Base-by-base conservation (phyloP, 805 yeast genomes). In the Komagataella mondaviorum region DNA sequence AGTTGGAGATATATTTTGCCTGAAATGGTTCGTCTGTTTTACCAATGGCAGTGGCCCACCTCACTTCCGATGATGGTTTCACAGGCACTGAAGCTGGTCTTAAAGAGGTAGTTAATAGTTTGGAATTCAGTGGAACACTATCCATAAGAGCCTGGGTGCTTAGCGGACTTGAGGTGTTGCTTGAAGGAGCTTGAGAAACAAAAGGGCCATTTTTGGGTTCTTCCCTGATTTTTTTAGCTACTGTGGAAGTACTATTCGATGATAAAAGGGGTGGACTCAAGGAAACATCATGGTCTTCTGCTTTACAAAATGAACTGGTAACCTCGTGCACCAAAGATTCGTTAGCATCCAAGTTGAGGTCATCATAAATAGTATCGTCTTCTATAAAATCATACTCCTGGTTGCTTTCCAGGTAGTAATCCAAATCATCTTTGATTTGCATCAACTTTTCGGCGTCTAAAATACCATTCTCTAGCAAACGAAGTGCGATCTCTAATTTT, bases 321-420 rank as follows among this genome's bases (percentile, higher is more conserved):
- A 63, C 61, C 24, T 65, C 70, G 23, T 56, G 63, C 51, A 54
- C 65, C 58, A 54, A 55, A 4, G 60, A 57, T 47, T 63, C 67
- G 23, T 80, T 82, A 45, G 63, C 61, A 23, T 75, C 81, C 49
- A 90, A 75, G 51, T 83, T 86, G 60, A 93, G 75, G 52, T 83
- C 90, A 58, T 93, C 98, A 67, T 91, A 93, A 56, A 93, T 80
- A 17, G 89, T 89, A 57, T 91, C 97, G 65, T 93, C 96, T 61
- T 89, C 96, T 47, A 91, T 84, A 63, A 90, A 93, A 62, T 93
- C 98, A 6, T 83, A 93, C 52, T 87, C 96, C 67, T 85, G 93
- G 63, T 93, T 93, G 60, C 87, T 87, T 58, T 93, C 98, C 44
- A 93, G 88, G 64, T 88, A 91, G 67, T 93, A 91, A 56, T 79